These are phyloP conservation scores for Dictyostelium intermedium DNA, from an alignment of 78 protist genomes.

Conservation along the genomic window DNA sequence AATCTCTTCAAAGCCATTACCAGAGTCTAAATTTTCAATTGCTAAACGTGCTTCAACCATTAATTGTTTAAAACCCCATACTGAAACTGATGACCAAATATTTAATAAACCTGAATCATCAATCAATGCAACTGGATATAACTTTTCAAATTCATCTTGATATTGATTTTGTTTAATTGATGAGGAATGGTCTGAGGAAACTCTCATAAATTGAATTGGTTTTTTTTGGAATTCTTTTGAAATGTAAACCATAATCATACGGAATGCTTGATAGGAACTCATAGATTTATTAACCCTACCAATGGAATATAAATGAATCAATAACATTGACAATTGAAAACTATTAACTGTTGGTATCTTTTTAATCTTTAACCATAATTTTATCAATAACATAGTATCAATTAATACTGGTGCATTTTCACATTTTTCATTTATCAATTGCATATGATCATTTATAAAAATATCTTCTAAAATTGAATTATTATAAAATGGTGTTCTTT, in stretches of 20 bases:
- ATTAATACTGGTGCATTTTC: constrained; percentile 64
- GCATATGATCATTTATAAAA: constrained; percentile 47
- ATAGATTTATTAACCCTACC: constrained; percentile 52
- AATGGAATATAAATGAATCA: constrained; percentile 20
- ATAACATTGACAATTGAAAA: constrained; percentile 75
- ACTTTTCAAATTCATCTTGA: constrained; percentile 12
- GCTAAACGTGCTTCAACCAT: background rate
- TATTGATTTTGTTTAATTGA: background rate
- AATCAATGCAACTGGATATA: constrained; percentile 44
- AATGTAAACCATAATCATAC: constrained; percentile 54
- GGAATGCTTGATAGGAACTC: constrained; percentile 74
- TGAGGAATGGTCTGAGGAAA: background rate
- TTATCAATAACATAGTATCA: constrained; percentile 46
- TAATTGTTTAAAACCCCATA: constrained; percentile 28
- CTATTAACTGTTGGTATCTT: constrained; percentile 28
- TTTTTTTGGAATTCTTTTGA: background rate
- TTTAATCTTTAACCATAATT: constrained; percentile 40
- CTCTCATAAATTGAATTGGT: background rate
- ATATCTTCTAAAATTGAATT: constrained; percentile 67
- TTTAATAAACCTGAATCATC: constrained; percentile 47
- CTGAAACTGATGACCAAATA: constrained; percentile 16
- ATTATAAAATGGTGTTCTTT: constrained; percentile 65
- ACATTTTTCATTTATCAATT: constrained; percentile 25
- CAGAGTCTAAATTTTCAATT: constrained; percentile 13
- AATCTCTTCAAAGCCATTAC: constrained; percentile 61